A percentile compares a stretch with the other conserved stretches of the same genome.
Conservation (phyloP, 805 yeast species). For the Kuraishia piskuri region DNA sequence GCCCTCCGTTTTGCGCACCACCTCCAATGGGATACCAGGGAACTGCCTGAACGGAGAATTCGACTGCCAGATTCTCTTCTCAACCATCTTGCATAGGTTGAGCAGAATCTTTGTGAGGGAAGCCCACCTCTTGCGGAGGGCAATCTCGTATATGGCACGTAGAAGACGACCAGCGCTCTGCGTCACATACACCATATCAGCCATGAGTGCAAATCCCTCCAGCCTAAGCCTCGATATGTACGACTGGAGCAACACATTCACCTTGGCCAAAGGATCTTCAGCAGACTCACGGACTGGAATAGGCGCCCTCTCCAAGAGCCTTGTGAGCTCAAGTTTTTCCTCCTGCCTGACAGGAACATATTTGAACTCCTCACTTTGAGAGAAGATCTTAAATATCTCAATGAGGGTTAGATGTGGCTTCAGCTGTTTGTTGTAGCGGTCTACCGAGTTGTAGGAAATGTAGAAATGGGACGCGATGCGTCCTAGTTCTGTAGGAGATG, state of each 20-base stretch:
- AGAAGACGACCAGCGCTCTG: slow-evolving; percentile 89
- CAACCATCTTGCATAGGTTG: slow-evolving; percentile 72
- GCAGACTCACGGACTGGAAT: slow-evolving; percentile 73
- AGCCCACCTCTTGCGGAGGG: slow-evolving; percentile 67
- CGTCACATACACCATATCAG: slow-evolving; percentile 89
- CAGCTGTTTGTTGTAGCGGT: slow-evolving; percentile 51
- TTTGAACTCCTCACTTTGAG: slow-evolving; percentile 79
- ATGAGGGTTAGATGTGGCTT: slow-evolving; percentile 58
- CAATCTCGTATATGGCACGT: slow-evolving; percentile 78
- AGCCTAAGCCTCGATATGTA: slow-evolving; percentile 70
- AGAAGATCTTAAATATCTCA: slow-evolving; percentile 70
- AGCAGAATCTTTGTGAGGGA: slow-evolving; percentile 45
- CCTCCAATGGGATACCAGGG: slow-evolving; percentile 56
- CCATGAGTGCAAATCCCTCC: slow-evolving; percentile 84
- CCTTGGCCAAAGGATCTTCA: slow-evolving; percentile 68
- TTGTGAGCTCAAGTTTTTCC: slow-evolving; percentile 66
- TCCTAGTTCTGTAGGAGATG: slow-evolving; percentile 65
- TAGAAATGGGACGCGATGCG: slow-evolving; percentile 81
- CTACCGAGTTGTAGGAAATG: slow-evolving; percentile 67
- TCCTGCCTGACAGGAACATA: slow-evolving; percentile 80
- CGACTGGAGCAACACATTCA: slow-evolving; percentile 74
- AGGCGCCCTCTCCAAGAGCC: slow-evolving; percentile 68
- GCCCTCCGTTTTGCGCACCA: slow-evolving; percentile 67
- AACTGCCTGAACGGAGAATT: slow-evolving; percentile 85
- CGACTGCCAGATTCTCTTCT: slow-evolving; percentile 73